phyloP scores from a whole-genome alignment of 1,284 basidiomycete genomes.

The Trichosporon sp. region DNA sequence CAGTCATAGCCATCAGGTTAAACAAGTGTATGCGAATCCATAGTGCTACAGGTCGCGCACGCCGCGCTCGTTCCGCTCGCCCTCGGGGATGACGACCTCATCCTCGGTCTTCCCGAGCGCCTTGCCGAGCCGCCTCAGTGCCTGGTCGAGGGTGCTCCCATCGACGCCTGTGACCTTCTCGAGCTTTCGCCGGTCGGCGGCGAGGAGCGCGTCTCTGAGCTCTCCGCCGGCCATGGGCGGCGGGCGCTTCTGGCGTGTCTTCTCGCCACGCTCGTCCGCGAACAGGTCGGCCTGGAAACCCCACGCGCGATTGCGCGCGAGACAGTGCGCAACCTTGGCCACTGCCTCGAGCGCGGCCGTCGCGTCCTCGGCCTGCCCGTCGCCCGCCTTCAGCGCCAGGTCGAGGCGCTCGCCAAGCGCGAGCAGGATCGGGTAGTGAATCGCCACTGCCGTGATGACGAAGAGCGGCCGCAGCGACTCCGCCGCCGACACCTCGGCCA shows the following conservation, averaged over 20 bases:
- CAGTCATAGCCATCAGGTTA: not conserved
- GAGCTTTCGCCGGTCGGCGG: not conserved
- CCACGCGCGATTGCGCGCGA: constrained; percentile 14
- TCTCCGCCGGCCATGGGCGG: not conserved
- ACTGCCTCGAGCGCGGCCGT: not conserved
- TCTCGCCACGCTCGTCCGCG: not conserved
- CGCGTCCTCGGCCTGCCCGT: not conserved
- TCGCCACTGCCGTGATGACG: not conserved
- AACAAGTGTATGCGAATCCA: not conserved
- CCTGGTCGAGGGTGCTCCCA: not conserved
- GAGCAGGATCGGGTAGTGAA: constrained; percentile 17
- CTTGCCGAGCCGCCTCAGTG: constrained; percentile 5
- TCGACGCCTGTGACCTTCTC: not conserved
- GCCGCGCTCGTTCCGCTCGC: constrained; percentile 21
- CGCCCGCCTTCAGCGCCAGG: not conserved
- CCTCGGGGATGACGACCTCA: constrained; percentile 6
- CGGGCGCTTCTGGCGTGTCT: not conserved
- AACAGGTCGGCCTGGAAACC: constrained; percentile 13
- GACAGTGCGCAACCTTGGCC: not conserved
- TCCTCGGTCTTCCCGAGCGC: constrained; percentile 9
- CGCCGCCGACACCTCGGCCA: constrained; percentile 23
- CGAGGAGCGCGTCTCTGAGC: constrained; percentile 3
- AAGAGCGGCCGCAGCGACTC: constrained; percentile 14
- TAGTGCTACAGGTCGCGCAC: constrained; percentile 19
- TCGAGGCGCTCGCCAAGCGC: constrained; percentile 3